Evolutionary conservation across 2,329 filamentous ascomycete genomes (phyloP).

Genomic region (Fusarium ambrosium): DNA sequence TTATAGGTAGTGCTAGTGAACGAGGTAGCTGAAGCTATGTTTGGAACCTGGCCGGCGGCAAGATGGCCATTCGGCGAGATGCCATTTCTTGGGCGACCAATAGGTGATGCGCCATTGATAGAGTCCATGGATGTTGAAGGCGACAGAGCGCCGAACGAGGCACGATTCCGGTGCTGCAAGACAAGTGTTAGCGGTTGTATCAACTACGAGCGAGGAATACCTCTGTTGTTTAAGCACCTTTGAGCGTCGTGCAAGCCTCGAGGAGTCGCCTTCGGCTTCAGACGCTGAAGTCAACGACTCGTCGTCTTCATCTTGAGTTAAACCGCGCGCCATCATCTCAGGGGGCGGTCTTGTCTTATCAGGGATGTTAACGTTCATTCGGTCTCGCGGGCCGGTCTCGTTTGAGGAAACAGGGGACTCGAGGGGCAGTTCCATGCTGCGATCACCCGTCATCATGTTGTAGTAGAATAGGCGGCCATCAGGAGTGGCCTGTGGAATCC

Average conservation of each 20-base stretch:
- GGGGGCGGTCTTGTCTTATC: slow-evolving; percentile 91
- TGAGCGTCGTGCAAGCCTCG: slow-evolving; percentile 76
- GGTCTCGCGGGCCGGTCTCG: slow-evolving; percentile 89
- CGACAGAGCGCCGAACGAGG: slow-evolving; percentile 81
- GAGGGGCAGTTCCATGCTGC: slow-evolving; percentile 92
- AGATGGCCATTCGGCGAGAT: slow-evolving; percentile 59
- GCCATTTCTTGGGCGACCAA: slow-evolving; percentile 70
- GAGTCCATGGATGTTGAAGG: slow-evolving; percentile 94
- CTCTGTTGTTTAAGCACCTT: slow-evolving; percentile 64
- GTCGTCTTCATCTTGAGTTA: slow-evolving; percentile 87
- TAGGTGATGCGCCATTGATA: slow-evolving; percentile 77
- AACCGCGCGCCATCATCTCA: slow-evolving; percentile 89
- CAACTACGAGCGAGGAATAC: background rate
- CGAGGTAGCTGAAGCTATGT: slow-evolving; percentile 71
- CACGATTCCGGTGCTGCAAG: slow-evolving; percentile 70
- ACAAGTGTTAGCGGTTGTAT: slow-evolving; percentile 26
- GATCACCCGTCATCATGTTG: slow-evolving; percentile 96
- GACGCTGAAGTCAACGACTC: slow-evolving; percentile 88
- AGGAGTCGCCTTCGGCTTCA: slow-evolving; percentile 83
- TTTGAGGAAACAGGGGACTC: slow-evolving; percentile 86
- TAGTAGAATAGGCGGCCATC: slow-evolving; percentile 97
- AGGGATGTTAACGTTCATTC: slow-evolving; percentile 88
- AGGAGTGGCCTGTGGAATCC: slow-evolving; percentile 96
- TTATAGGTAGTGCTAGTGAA: slow-evolving; percentile 72
- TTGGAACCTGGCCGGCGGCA: slow-evolving; percentile 60